Conservation (phyloP, 495 filamentous ascomycete genomes). For the Tuber borchii region DNA sequence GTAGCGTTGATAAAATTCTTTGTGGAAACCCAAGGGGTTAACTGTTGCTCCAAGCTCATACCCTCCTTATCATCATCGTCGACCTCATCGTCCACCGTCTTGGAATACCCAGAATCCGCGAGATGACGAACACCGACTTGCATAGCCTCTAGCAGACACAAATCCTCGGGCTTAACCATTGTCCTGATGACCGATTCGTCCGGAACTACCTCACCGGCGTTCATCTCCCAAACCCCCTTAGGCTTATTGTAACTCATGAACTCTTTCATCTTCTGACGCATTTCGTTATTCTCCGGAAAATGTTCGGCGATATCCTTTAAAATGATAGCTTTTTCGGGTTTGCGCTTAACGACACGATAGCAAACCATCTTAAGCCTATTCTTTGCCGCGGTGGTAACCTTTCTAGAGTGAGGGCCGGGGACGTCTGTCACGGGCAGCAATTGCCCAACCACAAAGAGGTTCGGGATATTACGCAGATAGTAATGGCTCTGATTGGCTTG, state of each 20-base stretch:
- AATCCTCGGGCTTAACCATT: constrained; percentile 90
- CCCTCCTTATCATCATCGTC: constrained; percentile 53
- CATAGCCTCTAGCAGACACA: constrained; percentile 92
- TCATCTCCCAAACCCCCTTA: constrained; percentile 74
- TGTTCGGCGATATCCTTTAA: constrained; percentile 78
- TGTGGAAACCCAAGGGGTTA: constrained; percentile 90
- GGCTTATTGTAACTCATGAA: constrained; percentile 65
- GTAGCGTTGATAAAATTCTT: constrained; percentile 93
- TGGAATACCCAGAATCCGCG: constrained; percentile 68
- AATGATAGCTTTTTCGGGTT: constrained; percentile 58
- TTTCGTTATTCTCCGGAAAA: constrained; percentile 81
- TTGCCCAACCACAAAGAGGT: constrained; percentile 83
- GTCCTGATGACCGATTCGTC: constrained; percentile 68
- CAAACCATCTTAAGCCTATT: constrained; percentile 93
- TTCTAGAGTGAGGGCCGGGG: constrained; percentile 84
- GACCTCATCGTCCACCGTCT: constrained; percentile 61
- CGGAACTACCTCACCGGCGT: constrained; percentile 61
- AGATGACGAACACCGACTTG: constrained; percentile 84
- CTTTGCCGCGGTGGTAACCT: constrained; percentile 89
- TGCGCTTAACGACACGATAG: constrained; percentile 74
- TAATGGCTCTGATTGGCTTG: constrained; percentile 66
- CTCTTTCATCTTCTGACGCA: constrained; percentile 92
- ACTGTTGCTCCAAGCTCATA: constrained; percentile 71
- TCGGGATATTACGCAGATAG: constrained; percentile 78
- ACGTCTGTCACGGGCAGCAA: constrained; percentile 85